phyloP scores from a whole-genome alignment of 371 early-diverging fungal species.

The Mortierella sp. region DNA sequence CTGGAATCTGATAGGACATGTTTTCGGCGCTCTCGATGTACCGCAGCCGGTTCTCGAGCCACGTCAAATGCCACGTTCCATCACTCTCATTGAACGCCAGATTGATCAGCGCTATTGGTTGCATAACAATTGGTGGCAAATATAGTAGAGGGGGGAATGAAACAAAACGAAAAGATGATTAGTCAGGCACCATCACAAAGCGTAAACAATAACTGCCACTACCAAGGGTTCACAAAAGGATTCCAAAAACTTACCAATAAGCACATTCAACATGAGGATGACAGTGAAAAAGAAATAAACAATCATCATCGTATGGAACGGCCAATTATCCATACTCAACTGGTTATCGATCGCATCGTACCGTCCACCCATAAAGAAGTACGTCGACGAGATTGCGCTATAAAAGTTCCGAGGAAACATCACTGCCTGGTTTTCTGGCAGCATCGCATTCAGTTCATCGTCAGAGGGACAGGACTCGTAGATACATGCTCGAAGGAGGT shows the following conservation, averaged over 20 bases:
- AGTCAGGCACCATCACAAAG: background rate
- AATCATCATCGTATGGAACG: constrained; percentile 32
- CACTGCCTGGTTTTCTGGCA: background rate
- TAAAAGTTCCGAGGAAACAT: constrained; percentile 16
- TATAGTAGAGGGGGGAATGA: background rate
- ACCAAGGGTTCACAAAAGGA: background rate
- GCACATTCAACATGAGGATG: constrained; percentile 37
- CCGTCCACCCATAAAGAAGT: constrained; percentile 34
- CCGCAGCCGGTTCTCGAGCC: constrained; percentile 32
- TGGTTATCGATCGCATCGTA: constrained; percentile 23
- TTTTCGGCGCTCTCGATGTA: constrained; percentile 34
- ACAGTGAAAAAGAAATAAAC: constrained; percentile 35
- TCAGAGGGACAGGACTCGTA: background rate
- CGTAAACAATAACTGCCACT: too few species aligned
- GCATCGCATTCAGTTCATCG: background rate
- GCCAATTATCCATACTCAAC: constrained; percentile 13
- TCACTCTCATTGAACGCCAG: constrained; percentile 27
- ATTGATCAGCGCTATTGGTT: constrained; percentile 26
- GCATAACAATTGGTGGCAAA: background rate
- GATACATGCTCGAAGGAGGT: constrained; percentile 25
- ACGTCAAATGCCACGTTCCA: constrained; percentile 24
- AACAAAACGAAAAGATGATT: background rate
- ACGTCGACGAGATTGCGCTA: constrained; percentile 26
- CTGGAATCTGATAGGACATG: constrained; percentile 24
- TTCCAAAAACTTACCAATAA: constrained; percentile 21